Conservation (phyloP, 2,329 filamentous ascomycete genomes). For the Verticillium dahliae region DNA sequence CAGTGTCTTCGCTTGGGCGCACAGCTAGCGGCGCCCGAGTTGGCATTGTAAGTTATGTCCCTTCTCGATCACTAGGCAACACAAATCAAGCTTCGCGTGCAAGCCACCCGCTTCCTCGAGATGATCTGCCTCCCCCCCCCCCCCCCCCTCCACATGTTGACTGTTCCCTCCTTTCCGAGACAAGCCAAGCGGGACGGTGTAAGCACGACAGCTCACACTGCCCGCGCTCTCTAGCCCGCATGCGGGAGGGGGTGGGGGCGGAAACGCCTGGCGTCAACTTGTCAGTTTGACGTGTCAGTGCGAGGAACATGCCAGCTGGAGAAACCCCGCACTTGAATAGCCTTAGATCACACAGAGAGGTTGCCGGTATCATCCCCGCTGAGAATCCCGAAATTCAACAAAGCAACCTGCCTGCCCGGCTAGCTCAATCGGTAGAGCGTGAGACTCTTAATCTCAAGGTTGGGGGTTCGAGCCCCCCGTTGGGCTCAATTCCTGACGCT, state of each 20-base stretch:
- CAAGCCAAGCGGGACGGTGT: no score
- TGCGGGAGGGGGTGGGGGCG: no score
- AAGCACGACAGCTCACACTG: no score
- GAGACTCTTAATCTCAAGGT: conserved; percentile 60
- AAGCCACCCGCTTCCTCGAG: not conserved
- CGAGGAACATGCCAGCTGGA: not conserved
- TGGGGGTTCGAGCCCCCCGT: conserved; percentile 38
- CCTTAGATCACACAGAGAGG: not conserved
- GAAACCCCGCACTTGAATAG: not conserved
- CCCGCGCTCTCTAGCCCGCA: no score
- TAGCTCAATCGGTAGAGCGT: conserved; percentile 69
- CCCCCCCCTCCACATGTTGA: no score
- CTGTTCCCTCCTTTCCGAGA: no score
- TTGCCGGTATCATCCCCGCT: not conserved
- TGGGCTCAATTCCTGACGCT: conserved; percentile 3
- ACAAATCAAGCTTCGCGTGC: not conserved
- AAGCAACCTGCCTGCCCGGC: conserved; percentile 31
- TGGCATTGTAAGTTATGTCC: not conserved
- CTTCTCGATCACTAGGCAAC: not conserved
- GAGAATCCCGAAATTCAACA: not conserved
- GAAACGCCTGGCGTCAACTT: no score
- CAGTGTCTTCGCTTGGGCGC: not conserved
- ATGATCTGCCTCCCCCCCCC: no score
- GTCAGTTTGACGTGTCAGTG: no score
- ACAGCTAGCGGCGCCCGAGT: not conserved